Conservation (phyloP, 352 stramenopile species). For the Plasmopara muralis region DNA sequence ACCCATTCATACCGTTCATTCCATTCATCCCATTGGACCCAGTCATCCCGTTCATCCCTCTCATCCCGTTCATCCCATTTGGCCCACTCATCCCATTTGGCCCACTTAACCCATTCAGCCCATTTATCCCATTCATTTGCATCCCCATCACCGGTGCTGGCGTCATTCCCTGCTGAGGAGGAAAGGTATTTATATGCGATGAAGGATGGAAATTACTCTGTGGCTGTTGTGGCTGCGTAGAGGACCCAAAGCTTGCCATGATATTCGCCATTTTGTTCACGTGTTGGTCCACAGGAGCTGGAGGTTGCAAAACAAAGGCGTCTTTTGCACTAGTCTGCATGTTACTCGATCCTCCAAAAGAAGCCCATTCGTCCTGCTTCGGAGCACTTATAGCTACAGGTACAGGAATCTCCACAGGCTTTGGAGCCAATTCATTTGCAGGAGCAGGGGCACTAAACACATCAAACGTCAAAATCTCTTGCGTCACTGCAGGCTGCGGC, state of each 20-base stretch:
- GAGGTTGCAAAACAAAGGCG: constrained; percentile 32
- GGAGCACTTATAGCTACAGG: constrained; percentile 2
- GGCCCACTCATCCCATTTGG: constrained; percentile 8
- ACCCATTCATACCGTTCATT: constrained; percentile 21
- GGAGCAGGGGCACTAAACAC: constrained; percentile 43
- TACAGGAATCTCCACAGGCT: constrained; percentile 17
- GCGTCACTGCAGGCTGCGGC: constrained; percentile 20
- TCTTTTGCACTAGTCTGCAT: constrained; percentile 32
- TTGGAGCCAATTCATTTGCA: constrained; percentile 9
- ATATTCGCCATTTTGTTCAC: constrained; percentile 81
- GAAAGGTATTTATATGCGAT: constrained; percentile 36
- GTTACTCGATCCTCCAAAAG: constrained; percentile 51
- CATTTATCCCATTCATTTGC: constrained; percentile 36
- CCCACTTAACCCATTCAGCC: constrained; percentile 20
- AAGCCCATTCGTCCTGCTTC: constrained; percentile 69
- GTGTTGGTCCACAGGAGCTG: constrained; percentile 43
- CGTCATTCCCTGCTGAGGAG: constrained; percentile 41
- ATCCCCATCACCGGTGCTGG: constrained; percentile 40
- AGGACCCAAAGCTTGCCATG: constrained; percentile 74
- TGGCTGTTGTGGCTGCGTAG: constrained; percentile 20
- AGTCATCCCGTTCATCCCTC: constrained; percentile 12
- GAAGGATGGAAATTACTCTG: constrained; percentile 35
- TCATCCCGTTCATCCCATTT: not conserved
- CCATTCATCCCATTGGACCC: constrained; percentile 26
- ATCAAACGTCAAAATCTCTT: constrained; percentile 72